Evolutionary conservation across 2,329 filamentous ascomycete species (phyloP).

Genomic region (Chalaropsis ovoidea): DNA sequence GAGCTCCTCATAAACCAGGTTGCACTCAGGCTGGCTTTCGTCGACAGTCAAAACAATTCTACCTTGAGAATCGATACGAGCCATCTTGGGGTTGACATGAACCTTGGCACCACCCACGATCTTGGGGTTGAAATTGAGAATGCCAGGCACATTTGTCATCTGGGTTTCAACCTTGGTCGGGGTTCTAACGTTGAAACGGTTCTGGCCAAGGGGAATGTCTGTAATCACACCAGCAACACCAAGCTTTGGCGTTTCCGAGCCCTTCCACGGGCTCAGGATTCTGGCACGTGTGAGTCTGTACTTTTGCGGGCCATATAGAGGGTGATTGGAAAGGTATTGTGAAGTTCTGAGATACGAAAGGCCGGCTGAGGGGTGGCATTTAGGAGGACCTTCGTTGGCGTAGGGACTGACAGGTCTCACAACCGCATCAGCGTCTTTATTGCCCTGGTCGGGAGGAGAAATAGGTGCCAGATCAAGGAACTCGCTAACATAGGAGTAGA

Average conservation of each 20-base stretch:
- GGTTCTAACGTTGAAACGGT: constrained; percentile 34
- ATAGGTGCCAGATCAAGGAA: constrained; percentile 55
- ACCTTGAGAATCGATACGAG: constrained; percentile 42
- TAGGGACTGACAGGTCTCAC: constrained; percentile 36
- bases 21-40: constrained; percentile 34
- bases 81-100: constrained; percentile 39
- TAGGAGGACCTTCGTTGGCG: constrained; percentile 45
- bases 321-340: constrained; percentile 49
- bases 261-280: constrained; percentile 39
- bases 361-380: constrained; percentile 52
- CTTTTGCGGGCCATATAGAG: constrained; percentile 50
- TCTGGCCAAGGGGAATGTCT: constrained; percentile 36
- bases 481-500: constrained; percentile 47
- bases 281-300: constrained; percentile 43
- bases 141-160: constrained; percentile 25
- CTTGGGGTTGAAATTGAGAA: constrained; percentile 37
- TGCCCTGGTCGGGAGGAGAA: constrained; percentile 30
- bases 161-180: constrained; percentile 22
- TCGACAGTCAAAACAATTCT: constrained; percentile 39
- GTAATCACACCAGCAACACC: constrained; percentile 48
- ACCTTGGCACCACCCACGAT: constrained; percentile 46
- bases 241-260: constrained; percentile 35
- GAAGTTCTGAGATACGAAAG: constrained; percentile 51
- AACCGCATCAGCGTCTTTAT: constrained; percentile 22
- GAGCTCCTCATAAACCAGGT: constrained; percentile 41